Percentiles rank a stretch among this genome's conserved stretches.
These are phyloP conservation scores for Picea sitchensis DNA, from an alignment of 75 land plant species.

Conservation along the genomic window DNA sequence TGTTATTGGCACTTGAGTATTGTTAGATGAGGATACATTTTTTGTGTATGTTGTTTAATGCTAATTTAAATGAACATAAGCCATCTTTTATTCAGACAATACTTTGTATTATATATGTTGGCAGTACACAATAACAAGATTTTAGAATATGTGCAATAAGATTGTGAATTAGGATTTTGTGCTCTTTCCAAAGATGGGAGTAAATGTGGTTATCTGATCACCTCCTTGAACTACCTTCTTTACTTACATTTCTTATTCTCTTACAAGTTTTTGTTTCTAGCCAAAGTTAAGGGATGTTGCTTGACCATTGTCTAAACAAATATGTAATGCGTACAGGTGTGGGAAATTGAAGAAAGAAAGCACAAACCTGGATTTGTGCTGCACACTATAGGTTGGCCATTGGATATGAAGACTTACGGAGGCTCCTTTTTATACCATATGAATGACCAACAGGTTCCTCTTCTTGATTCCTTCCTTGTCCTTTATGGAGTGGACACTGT, in stretches of 20 bases:
- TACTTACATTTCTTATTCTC: background rate
- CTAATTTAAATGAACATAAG: background rate
- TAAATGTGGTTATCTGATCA: background rate
- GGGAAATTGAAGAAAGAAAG: constrained; percentile 84
- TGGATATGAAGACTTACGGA: constrained; percentile 85
- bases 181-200: background rate
- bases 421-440: constrained; percentile 95
- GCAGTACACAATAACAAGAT: background rate
- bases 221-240: background rate
- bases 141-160: background rate
- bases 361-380: constrained; percentile 86
- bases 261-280: background rate
- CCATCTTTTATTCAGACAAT: background rate
- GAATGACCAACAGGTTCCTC: constrained; percentile 76
- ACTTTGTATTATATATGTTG: too few species aligned
- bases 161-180: background rate
- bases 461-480: constrained; percentile 1
- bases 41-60: background rate
- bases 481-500: background rate
- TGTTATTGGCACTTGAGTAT: background rate
- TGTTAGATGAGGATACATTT: background rate
- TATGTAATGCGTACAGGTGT: constrained; percentile 52
- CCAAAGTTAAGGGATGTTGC: constrained; percentile 9
- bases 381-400: constrained; percentile 95
- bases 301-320: background rate